Conservation (phyloP, 495 filamentous ascomycete genomes). For the Trichoderma reesei region DNA sequence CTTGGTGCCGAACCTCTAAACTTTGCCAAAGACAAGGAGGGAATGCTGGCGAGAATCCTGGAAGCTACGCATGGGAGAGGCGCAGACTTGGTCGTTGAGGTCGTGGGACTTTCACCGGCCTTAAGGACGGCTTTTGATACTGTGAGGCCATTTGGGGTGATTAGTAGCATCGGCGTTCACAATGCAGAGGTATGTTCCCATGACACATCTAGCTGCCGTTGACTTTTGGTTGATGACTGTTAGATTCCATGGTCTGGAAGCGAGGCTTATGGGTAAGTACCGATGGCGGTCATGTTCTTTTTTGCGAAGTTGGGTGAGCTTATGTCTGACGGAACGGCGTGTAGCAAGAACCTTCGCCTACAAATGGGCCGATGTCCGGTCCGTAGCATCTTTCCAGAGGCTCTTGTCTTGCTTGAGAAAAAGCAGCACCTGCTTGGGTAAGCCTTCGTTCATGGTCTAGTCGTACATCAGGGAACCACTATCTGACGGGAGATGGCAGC, state of each 20-base stretch:
- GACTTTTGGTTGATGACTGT: constrained; percentile 16
- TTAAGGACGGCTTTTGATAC: constrained; percentile 77
- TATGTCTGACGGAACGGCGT: neutral
- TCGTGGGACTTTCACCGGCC: constrained; percentile 78
- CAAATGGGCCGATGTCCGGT: constrained; percentile 95
- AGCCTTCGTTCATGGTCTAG: constrained; percentile 20
- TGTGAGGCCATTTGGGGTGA: constrained; percentile 75
- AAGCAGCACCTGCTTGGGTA: constrained; percentile 77
- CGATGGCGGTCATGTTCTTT: neutral
- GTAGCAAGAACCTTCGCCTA: constrained; percentile 70
- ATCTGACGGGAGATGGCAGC: constrained; percentile 32
- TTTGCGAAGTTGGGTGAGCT: no score
- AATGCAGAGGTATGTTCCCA: constrained; percentile 59
- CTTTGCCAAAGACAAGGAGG: constrained; percentile 59
- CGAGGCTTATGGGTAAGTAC: constrained; percentile 60
- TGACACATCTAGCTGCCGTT: neutral
- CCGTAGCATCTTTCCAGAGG: constrained; percentile 67
- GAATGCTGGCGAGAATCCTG: constrained; percentile 57
- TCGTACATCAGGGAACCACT: constrained; percentile 11
- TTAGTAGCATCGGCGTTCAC: constrained; percentile 87
- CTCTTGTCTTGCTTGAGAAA: constrained; percentile 66
- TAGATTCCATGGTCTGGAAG: constrained; percentile 77
- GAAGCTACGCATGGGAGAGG: constrained; percentile 76
- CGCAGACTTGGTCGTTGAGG: constrained; percentile 85
- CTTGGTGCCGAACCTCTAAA: constrained; percentile 85